A percentile compares a stretch with the other conserved stretches of the same genome.
phyloP scores from a whole-genome alignment of 2,329 filamentous ascomycete genomes.

The Dactylellina cionopaga region DNA sequence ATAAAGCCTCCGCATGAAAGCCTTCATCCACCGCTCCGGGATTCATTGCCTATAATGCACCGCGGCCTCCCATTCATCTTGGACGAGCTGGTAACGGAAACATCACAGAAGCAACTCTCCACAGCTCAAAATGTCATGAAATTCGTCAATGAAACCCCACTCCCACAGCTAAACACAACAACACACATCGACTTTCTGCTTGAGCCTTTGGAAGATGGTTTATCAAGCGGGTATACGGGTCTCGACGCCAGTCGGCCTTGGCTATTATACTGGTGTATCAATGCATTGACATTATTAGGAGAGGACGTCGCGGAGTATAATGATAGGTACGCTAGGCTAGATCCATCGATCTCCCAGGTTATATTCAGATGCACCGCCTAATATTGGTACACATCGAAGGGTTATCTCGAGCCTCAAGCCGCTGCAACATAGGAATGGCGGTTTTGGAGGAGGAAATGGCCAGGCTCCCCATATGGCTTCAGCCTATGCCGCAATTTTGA shows the following conservation, averaged over 20 bases:
- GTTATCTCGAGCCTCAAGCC: constrained; percentile 78
- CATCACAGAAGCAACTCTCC: constrained; percentile 35
- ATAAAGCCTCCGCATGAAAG: background rate
- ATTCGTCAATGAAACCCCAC: constrained; percentile 10
- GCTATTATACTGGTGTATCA: constrained; percentile 92
- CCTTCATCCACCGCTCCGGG: background rate
- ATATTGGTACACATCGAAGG: constrained; percentile 58
- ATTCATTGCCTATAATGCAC: constrained; percentile 34
- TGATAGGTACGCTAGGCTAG: constrained; percentile 64
- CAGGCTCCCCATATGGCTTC: constrained; percentile 89
- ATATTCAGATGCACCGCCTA: constrained; percentile 53
- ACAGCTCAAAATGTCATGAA: constrained; percentile 36
- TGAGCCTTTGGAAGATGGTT: constrained; percentile 66
- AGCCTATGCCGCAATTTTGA: constrained; percentile 84
- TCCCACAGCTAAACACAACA: constrained; percentile 31
- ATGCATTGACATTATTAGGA: constrained; percentile 78
- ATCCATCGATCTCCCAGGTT: constrained; percentile 5
- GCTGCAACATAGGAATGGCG: constrained; percentile 83
- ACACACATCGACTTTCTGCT: constrained; percentile 62
- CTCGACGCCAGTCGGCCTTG: constrained; percentile 91
- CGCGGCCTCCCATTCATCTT: constrained; percentile 32
- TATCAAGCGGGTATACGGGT: constrained; percentile 71
- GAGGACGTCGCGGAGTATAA: constrained; percentile 75
- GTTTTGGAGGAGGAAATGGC: constrained; percentile 92
- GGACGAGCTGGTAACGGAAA: constrained; percentile 46